Evolutionary conservation across 1,284 basidiomycete species (phyloP).

Genomic region (Hymenochaete sp.): DNA sequence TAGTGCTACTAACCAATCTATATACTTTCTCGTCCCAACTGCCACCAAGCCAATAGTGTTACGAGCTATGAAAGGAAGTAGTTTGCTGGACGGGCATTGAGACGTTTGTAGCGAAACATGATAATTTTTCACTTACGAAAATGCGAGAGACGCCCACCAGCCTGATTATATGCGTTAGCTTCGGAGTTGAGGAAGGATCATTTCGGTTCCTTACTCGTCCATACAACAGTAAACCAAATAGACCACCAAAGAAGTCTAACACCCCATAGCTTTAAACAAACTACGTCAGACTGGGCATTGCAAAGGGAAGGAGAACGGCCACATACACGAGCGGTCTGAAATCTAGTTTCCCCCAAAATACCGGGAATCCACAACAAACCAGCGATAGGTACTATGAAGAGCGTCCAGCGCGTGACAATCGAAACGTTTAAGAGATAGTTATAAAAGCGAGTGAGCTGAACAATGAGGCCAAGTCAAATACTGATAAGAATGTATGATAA

Average conservation of each 20-base stretch:
- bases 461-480: conserved; percentile 1
- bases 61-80: conserved; percentile 49
- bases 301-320: background rate
- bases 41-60: conserved; percentile 66
- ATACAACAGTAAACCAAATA: conserved; percentile 73
- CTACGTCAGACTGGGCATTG: background rate
- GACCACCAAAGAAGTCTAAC: conserved; percentile 78
- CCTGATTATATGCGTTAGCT: conserved; percentile 32
- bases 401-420: conserved; percentile 71
- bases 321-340: conserved; percentile 37
- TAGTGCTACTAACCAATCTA: conserved; percentile 67
- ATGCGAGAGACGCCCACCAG: conserved; percentile 76
- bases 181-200: background rate
- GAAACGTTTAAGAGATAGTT: conserved; percentile 71
- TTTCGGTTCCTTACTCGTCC: conserved; percentile 46
- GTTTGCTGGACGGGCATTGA: conserved; percentile 29
- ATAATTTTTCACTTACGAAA: conserved; percentile 37
- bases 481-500: background rate
- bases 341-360: conserved; percentile 61
- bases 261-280: conserved; percentile 39
- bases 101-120: conserved; percentile 24
- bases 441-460: conserved; percentile 51
- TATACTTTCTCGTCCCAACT: conserved; percentile 60
- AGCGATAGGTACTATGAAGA: conserved; percentile 71
- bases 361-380: conserved; percentile 69